Percentiles rank a stretch among this genome's conserved stretches.
Evolutionary conservation across 2,329 filamentous ascomycete species (phyloP).

Genomic region (Aspergillus japonicus): DNA sequence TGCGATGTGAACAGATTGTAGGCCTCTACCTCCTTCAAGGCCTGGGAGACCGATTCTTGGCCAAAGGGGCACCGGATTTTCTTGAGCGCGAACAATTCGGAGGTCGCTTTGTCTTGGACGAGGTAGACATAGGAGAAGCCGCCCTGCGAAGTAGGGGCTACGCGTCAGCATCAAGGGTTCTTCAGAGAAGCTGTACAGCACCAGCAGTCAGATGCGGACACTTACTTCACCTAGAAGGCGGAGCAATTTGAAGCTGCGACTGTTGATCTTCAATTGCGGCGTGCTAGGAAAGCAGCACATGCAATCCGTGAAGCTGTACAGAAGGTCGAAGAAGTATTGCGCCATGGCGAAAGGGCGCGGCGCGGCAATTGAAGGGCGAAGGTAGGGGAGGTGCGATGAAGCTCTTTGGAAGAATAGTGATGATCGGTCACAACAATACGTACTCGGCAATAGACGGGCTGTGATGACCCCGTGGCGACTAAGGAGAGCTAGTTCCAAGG

Average conservation of each 20-base stretch:
- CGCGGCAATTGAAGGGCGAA: not conserved
- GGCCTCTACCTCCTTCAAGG: conserved; percentile 95
- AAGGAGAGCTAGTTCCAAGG: not conserved
- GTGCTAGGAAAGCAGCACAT: conserved; percentile 94
- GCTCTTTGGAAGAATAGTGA: not conserved
- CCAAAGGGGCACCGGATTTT: conserved; percentile 99
- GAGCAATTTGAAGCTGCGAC: conserved; percentile 90
- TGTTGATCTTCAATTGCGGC: conserved; percentile 93
- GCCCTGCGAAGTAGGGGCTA: conserved; percentile 55
- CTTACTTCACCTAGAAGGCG: conserved; percentile 84
- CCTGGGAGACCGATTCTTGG: conserved; percentile 89
- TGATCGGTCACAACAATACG: not conserved
- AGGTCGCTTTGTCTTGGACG: conserved; percentile 82
- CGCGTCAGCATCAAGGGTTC: conserved; percentile 12
- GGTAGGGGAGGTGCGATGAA: not conserved
- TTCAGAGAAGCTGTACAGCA: not conserved
- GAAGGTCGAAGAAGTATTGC: conserved; percentile 79
- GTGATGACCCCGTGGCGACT: conserved; percentile 6
- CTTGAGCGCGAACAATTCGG: conserved; percentile 88
- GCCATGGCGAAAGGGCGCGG: conserved; percentile 56
- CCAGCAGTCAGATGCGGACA: conserved; percentile 21
- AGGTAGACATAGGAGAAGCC: conserved; percentile 99
- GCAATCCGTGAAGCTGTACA: conserved; percentile 92
- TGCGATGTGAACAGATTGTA: conserved; percentile 85
- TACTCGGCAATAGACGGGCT: not conserved